A percentile compares a stretch with the other conserved stretches of the same genome.
Conservation (phyloP, 2,329 filamentous ascomycete species). For the Verticillium dahliae region DNA sequence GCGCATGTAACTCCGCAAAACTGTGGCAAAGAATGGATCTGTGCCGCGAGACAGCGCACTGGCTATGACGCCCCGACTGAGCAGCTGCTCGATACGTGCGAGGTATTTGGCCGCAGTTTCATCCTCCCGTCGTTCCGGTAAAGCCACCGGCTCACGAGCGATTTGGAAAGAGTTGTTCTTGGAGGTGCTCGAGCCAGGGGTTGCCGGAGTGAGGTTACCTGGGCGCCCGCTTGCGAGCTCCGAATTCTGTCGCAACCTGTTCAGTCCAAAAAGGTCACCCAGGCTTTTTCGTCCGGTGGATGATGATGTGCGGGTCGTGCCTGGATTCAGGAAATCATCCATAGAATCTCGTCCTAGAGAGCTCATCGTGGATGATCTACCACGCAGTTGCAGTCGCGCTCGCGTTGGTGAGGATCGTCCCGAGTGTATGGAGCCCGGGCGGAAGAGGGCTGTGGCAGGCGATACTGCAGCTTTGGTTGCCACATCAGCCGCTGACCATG, state of each 20-base stretch:
- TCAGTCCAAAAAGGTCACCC: conserved; percentile 76
- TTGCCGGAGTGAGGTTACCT: conserved; percentile 61
- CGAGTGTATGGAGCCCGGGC: conserved; percentile 40
- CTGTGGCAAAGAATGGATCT: conserved; percentile 75
- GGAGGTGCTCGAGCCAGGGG: conserved; percentile 63
- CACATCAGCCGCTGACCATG: conserved; percentile 22
- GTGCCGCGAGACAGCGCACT: conserved; percentile 79
- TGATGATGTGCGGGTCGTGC: conserved; percentile 68
- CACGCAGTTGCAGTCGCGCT: conserved; percentile 53
- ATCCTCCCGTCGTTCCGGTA: conserved; percentile 77
- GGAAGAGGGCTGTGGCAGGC: conserved; percentile 43
- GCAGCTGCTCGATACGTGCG: conserved; percentile 70
- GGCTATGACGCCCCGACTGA: conserved; percentile 77
- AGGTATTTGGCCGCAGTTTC: conserved; percentile 90
- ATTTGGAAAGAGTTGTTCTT: conserved; percentile 81
- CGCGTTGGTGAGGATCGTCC: conserved; percentile 65
- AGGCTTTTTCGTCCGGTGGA: conserved; percentile 93
- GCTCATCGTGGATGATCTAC: conserved; percentile 83
- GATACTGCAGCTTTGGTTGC: conserved; percentile 30
- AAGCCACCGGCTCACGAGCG: conserved; percentile 59
- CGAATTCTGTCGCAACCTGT: conserved; percentile 74
- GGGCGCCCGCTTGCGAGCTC: conserved; percentile 59
- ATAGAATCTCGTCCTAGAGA: conserved; percentile 69
- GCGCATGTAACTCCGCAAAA: conserved; percentile 90
- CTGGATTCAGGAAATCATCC: conserved; percentile 62